Evolutionary conservation across 2,329 filamentous ascomycete species (phyloP).

Genomic region (Fusarium protoensiforme): DNA sequence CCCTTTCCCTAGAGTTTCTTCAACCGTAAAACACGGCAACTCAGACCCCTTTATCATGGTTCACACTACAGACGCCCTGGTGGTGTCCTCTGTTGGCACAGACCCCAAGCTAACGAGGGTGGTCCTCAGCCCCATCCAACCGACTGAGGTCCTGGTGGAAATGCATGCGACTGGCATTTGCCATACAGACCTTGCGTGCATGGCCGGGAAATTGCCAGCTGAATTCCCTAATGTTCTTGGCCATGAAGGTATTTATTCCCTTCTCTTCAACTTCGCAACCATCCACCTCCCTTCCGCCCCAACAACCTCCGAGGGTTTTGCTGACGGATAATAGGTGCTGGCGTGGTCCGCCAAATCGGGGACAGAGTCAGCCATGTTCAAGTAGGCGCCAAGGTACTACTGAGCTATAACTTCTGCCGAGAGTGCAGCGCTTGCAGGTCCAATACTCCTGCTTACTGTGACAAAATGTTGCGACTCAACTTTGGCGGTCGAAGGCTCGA

Average conservation of each 20-base stretch:
- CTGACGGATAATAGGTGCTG: conserved; percentile 6
- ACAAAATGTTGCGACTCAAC: conserved; percentile 12
- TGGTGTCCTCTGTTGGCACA: neutral
- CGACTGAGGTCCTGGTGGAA: conserved; percentile 22
- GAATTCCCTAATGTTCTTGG: conserved; percentile 9
- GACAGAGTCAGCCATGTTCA: no score
- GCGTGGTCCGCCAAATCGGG: no score
- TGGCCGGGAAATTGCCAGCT: conserved; percentile 12
- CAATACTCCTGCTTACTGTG: conserved; percentile 22
- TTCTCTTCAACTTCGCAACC: neutral
- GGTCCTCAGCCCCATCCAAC: neutral
- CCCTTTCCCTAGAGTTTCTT: no score
- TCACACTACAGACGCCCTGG: neutral
- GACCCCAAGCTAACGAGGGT: neutral
- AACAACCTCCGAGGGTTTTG: no score
- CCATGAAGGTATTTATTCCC: conserved; percentile 57
- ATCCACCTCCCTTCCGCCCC: no score
- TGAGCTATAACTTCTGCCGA: conserved; percentile 18
- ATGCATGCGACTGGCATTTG: conserved; percentile 21
- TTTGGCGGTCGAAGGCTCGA: conserved; percentile 18
- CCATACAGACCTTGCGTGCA: conserved; percentile 57
- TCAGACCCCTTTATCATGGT: no score
- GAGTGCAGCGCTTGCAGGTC: conserved; percentile 11
- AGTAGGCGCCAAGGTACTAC: conserved; percentile 21
- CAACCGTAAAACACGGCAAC: no score